Base-by-base conservation (phyloP, 345 rosid genomes). In the Viola odorata region DNA sequence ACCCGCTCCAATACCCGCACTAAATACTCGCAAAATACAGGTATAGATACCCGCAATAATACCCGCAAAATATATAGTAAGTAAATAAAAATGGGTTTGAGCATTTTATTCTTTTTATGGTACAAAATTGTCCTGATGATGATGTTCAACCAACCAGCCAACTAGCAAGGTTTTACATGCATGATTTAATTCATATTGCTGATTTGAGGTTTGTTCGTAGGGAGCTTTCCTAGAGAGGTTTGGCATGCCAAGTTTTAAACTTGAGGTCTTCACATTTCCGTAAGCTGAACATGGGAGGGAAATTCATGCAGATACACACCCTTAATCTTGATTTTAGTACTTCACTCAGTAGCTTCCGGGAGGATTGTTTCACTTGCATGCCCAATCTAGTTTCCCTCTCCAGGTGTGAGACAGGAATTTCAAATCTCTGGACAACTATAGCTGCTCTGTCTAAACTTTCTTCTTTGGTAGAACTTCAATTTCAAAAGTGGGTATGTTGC, bases 351-450 rank as follows among this genome's bases (percentile, higher is more conserved):
- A 78, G 88, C 79, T 89, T 92, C 77, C 82, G 72, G 59, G 95
- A 89, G 73, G 84, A 76, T 59, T 92, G 98, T 71, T 89, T 92
- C 61, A 62, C 87, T 78, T 61, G 79, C 78, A 89, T 87, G 89
- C 96, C 98, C 7, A 89, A 85, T 41, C 78, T 92, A 71, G 70
- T 60, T 47, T 73, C 65, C 67, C 88, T 92, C 64, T 87, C 98
- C 3, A 80, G 87, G 92, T 89, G 98, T 39, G 91, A 77, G 64
- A 89, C 96, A 45, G 70, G 78, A 74, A 78, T 92, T 54, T 69
- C 88, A 11, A 87, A 92, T 80, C 89, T 92, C 67, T 89, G 95
- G 96, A 89, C 89, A 32, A 73, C 98, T n/a, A 38, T 75, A 8
- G 85, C 94, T 0, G 96, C 91, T 55, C 85, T 92, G 73, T 81